phyloP scores from a whole-genome alignment of 1,284 basidiomycete genomes.

The Cutaneotrichosporon spelunceum region DNA sequence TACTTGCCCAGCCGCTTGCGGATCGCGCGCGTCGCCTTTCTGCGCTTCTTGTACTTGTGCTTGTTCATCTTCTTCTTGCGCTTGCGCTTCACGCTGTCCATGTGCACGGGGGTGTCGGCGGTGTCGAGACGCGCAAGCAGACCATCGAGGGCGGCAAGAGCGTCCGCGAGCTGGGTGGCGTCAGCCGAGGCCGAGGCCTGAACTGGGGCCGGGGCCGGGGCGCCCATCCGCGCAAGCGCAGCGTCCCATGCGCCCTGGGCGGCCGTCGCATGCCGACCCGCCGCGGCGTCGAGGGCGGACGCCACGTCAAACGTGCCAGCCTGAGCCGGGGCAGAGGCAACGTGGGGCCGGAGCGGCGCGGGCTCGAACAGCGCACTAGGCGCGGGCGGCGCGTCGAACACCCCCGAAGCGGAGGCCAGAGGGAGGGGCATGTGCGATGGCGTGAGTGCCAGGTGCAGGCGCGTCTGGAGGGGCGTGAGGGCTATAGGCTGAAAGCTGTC shows the following conservation, averaged over 20 bases:
- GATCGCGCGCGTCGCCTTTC: constrained; percentile 52
- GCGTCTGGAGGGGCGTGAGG: constrained; percentile 24
- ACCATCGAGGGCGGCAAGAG: constrained; percentile 20
- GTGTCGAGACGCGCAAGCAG: constrained; percentile 23
- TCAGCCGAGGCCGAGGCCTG: not conserved
- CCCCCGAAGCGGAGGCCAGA: constrained; percentile 30
- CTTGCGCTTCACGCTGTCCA: constrained; percentile 46
- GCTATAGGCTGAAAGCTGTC: constrained; percentile 13
- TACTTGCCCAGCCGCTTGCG: constrained; percentile 35
- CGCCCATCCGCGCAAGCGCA: constrained; percentile 12
- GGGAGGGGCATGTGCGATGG: constrained; percentile 39
- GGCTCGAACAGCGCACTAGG: constrained; percentile 18
- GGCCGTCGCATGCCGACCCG: constrained; percentile 3
- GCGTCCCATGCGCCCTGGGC: constrained; percentile 17
- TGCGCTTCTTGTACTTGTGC: constrained; percentile 63
- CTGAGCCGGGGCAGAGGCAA: not conserved
- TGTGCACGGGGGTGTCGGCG: constrained; percentile 8
- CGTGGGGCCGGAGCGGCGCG: constrained; percentile 4
- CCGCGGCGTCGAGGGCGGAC: constrained; percentile 13
- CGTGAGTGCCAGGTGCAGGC: constrained; percentile 36
- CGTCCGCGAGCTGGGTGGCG: constrained; percentile 15
- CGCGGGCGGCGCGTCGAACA: constrained; percentile 8
- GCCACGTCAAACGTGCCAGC: constrained; percentile 1
- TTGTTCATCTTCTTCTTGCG: constrained; percentile 47
- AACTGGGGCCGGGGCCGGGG: not conserved